phyloP scores from a whole-genome alignment of 352 stramenopile species.

The Lagenidium sp. region DNA sequence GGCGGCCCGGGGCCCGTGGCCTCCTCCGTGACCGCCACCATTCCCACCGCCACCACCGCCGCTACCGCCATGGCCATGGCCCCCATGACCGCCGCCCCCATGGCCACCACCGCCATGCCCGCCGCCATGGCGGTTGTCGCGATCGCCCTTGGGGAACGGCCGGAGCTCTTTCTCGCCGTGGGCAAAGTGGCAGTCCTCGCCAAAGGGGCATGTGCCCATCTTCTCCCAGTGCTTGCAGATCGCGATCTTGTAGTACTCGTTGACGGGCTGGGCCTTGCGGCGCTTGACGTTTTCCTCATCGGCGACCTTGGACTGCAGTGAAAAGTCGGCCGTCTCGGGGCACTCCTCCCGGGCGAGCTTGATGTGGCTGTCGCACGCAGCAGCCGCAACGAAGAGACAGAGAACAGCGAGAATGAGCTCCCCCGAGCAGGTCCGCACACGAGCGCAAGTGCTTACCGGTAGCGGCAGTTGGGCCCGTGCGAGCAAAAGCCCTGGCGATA shows the following conservation, averaged over 20 bases:
- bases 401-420: background rate
- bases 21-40: too few species aligned
- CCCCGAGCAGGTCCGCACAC: conserved; percentile 12
- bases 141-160: conserved; percentile 75
- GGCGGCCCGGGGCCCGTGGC: background rate
- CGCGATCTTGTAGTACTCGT: conserved; percentile 97
- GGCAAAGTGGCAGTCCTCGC: conserved; percentile 95
- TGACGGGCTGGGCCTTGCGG: conserved; percentile 82
- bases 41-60: background rate
- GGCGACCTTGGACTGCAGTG: conserved; percentile 84
- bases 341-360: conserved; percentile 90
- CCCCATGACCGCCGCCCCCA: conserved; percentile 1
- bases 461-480: conserved; percentile 94
- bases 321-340: conserved; percentile 92
- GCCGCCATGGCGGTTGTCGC: conserved; percentile 20
- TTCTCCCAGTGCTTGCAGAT: conserved; percentile 98
- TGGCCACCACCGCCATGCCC: background rate
- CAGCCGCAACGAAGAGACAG: too few species aligned
- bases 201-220: conserved; percentile 93
- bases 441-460: too few species aligned
- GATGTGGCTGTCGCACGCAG: too few species aligned
- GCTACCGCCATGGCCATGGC: background rate
- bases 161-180: conserved; percentile 92
- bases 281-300: conserved; percentile 88
- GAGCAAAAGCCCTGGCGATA: conserved; percentile 98